These are phyloP conservation scores for Eutrema japonicum DNA, from an alignment of 345 rosid genomes.

Conservation along the genomic window DNA sequence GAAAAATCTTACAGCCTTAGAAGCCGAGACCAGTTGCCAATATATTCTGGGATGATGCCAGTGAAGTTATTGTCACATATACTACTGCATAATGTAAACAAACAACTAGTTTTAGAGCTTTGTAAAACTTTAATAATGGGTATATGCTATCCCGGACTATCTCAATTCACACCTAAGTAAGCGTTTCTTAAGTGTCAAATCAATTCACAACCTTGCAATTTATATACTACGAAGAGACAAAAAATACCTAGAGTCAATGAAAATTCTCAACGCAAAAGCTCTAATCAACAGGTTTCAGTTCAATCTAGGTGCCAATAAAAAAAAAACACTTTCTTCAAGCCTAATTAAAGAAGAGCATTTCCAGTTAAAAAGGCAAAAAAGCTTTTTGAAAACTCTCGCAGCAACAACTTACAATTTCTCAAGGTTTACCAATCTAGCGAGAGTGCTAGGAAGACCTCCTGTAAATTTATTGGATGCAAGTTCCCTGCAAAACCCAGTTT, in stretches of 20 bases:
- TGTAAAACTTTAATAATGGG: neutral
- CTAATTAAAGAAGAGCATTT: neutral
- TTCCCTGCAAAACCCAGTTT: conserved; percentile 39
- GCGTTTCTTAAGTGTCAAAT: neutral
- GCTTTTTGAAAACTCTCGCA: neutral
- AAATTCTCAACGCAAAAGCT: neutral
- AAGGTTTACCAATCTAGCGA: conserved; percentile 44
- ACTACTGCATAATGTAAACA: conserved; percentile 52
- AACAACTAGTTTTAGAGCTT: conserved; percentile 9
- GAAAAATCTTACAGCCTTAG: conserved; percentile 57
- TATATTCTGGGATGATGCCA: conserved; percentile 64
- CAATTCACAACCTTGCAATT: neutral
- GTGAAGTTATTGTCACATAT: conserved; percentile 70
- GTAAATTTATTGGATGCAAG: conserved; percentile 48
- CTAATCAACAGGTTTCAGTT: neutral
- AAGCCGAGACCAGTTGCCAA: conserved; percentile 64
- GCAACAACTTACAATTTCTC: neutral
- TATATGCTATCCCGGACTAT: neutral
- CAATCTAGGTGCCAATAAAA: neutral
- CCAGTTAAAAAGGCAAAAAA: neutral
- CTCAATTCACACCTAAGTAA: neutral
- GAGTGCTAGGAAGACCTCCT: conserved; percentile 47
- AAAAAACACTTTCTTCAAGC: neutral
- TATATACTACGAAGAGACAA: neutral
- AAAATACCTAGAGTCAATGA: neutral